A percentile compares a stretch with the other conserved stretches of the same genome.
Evolutionary conservation across 345 rosid species (phyloP).

Genomic region (Abelmoschus esculentus): DNA sequence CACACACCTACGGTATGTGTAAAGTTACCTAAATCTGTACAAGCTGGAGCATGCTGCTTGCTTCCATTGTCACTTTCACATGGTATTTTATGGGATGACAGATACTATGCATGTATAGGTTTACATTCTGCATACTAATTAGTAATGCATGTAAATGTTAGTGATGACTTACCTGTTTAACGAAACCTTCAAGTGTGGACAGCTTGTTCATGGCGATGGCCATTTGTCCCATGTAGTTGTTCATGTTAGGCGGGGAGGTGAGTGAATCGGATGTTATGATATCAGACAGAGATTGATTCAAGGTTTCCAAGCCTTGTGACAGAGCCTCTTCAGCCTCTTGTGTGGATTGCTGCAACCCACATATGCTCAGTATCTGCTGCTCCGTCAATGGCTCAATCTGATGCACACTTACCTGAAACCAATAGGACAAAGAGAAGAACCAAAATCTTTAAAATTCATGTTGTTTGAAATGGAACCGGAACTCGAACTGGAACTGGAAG

Average conservation of each 20-base stretch:
- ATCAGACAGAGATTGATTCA: constrained; percentile 81
- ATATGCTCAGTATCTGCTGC: constrained; percentile 83
- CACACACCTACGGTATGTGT: too few species aligned
- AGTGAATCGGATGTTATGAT: constrained; percentile 80
- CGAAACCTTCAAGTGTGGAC: constrained; percentile 77
- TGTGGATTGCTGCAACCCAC: constrained; percentile 81
- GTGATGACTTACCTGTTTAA: constrained; percentile 61
- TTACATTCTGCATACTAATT: too few species aligned
- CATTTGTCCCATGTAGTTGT: constrained; percentile 96
- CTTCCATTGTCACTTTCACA: too few species aligned
- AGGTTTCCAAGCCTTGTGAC: constrained; percentile 79
- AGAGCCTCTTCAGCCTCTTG: constrained; percentile 92
- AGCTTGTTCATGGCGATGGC: constrained; percentile 93
- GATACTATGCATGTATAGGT: too few species aligned
- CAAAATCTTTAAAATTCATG: neutral
- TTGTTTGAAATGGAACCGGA: too few species aligned
- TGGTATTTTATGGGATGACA: too few species aligned
- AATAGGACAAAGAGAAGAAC: neutral
- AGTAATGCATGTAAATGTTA: too few species aligned
- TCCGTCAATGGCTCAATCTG: constrained; percentile 86
- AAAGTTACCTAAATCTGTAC: too few species aligned
- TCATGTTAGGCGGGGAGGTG: constrained; percentile 68
- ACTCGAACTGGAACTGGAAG: too few species aligned
- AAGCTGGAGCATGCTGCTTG: too few species aligned
- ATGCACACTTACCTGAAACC: constrained; percentile 46